Base-by-base conservation (phyloP, 2,329 filamentous ascomycete species). In the Arthrobotrys entomopaga region DNA sequence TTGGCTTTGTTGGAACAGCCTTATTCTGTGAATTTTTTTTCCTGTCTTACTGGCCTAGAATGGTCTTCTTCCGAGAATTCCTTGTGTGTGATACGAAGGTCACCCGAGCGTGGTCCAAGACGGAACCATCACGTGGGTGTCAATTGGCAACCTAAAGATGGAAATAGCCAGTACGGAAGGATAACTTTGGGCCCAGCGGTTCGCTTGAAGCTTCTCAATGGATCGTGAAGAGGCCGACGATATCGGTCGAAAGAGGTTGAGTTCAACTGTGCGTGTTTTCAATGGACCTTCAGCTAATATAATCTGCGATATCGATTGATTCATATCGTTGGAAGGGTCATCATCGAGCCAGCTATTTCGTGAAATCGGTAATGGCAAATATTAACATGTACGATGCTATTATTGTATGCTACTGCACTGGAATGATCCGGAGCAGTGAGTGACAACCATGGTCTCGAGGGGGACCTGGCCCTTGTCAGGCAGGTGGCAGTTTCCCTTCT, bases 51-150 rank as follows among this genome's bases (percentile, higher is more conserved):
- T 43, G 48, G 64, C 29, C 53, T 56, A 58, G 63, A 66, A 40
- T 53, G 56, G 65, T 16, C 49, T 49, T 56, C 50, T 20, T 60
- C 65, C 48, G 42, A 69, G 58, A 10, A 34, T 52, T 50, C 59
- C 34, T 57, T 58, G 57, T 58, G 57, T 58, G 63, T 74, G 70
- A 74, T 74, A 48, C 63, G 43, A 66, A 63, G 70, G 70, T 74
- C 70, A 74, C 61, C 70, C 70, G 70, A 74, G 70, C 70, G 70
- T 67, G 15, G 57, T 74, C 70, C 64, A 60, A 74, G 70, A 74
- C 58, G 56, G 50, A 57, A 52, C 57, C 70, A 67, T 74, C 70
- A 74, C 70, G 70, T 74, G 70, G 70, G 50, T 48, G 70, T 74
- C 70, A 74, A 63, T 50, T 74, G 70, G 70, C 43, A 63, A n/a